Conservation (phyloP, 345 rosid genomes). For the Eucalyptus coolabah region DNA sequence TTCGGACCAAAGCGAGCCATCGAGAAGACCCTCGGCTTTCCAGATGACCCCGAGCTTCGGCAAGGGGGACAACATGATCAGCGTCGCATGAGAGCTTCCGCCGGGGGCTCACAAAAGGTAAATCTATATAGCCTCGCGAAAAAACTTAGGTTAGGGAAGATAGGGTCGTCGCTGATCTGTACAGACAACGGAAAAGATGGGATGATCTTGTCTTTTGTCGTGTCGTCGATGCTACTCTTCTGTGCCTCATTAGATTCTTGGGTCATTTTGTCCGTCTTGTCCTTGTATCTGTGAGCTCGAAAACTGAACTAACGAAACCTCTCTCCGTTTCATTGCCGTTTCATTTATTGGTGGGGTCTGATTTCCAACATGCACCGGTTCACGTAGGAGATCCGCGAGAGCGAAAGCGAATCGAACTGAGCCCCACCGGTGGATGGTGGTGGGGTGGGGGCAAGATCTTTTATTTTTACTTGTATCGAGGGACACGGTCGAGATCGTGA, state of each 20-base stretch:
- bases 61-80: constrained; percentile 49
- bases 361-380: not conserved
- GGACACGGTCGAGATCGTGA: not conserved
- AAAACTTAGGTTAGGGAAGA: not conserved
- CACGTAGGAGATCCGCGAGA: not conserved
- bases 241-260: not conserved
- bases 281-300: not conserved
- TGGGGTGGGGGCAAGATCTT: not conserved
- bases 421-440: not conserved
- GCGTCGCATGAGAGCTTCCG: constrained; percentile 29
- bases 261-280: not conserved
- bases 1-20: constrained; percentile 24
- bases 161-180: not conserved
- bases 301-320: not conserved
- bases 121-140: not conserved
- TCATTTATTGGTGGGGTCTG: not conserved
- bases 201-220: not conserved
- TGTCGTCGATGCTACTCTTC: not conserved
- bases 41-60: constrained; percentile 26
- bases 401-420: not conserved
- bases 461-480: not conserved
- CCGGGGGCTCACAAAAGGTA: not conserved
- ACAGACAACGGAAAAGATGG: not conserved
- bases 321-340: not conserved
- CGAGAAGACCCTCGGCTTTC: constrained; percentile 25